Conservation (phyloP, 768 basidiomycete genomes). For the Tylopilus plumbeoviolaceoides region DNA sequence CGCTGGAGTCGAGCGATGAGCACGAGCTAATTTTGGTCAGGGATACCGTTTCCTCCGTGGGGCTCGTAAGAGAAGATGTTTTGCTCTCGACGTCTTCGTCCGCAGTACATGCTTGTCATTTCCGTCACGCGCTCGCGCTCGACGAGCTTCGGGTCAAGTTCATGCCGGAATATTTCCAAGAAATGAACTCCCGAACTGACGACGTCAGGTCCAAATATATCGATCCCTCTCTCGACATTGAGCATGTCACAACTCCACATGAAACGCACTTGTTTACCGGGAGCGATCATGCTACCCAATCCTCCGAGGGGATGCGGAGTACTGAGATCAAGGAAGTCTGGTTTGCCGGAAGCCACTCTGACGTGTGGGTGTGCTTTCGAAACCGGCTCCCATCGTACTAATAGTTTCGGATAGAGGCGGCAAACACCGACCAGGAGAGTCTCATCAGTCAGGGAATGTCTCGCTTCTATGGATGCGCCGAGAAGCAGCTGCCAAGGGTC, state of each 20-base stretch:
- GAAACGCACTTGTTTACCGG: background rate
- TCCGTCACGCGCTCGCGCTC: background rate
- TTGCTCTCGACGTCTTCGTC: background rate
- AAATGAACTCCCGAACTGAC: constrained; percentile 16
- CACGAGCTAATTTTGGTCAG: background rate
- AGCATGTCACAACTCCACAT: background rate
- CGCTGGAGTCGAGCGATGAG: no score
- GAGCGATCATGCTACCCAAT: background rate
- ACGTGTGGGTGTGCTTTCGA: constrained; percentile 22
- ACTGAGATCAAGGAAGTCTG: constrained; percentile 51
- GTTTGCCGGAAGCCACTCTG: constrained; percentile 37
- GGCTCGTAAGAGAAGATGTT: background rate
- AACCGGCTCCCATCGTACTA: background rate
- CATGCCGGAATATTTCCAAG: no score
- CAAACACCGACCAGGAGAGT: constrained; percentile 18
- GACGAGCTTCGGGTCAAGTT: no score
- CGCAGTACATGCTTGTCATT: constrained; percentile 7
- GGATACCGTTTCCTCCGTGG: constrained; percentile 8
- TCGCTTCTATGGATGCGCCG: constrained; percentile 14
- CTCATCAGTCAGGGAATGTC: constrained; percentile 22
- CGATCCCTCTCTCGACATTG: background rate
- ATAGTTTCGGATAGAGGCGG: constrained; percentile 17
- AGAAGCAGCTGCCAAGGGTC: constrained; percentile 20
- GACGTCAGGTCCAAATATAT: constrained; percentile 14
- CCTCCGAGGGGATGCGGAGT: background rate